phyloP scores from a whole-genome alignment of 805 yeast species.

The Starmerella khaoyaiensis region DNA sequence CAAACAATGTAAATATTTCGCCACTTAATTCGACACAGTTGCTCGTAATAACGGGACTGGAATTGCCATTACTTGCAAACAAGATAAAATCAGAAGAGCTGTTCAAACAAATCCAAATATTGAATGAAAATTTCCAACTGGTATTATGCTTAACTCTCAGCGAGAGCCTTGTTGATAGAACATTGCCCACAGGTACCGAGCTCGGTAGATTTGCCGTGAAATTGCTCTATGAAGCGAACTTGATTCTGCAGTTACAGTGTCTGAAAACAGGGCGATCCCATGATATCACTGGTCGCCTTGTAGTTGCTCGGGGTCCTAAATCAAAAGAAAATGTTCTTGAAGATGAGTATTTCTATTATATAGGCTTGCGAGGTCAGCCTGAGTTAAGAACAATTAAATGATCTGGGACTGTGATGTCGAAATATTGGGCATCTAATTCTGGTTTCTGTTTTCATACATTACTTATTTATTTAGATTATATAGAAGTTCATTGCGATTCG shows the following conservation, averaged over 20 bases:
- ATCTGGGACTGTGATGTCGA: too few species aligned
- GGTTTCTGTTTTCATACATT: too few species aligned
- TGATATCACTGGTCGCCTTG: slow-evolving; percentile 64
- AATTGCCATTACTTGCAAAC: slow-evolving; percentile 10
- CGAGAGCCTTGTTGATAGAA: slow-evolving; percentile 27
- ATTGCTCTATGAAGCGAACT: slow-evolving; percentile 38
- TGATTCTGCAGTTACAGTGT: slow-evolving; percentile 49
- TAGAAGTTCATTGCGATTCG: too few species aligned
- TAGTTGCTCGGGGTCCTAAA: slow-evolving; percentile 44
- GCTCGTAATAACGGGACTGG: slow-evolving; percentile 3
- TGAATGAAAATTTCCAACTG: slow-evolving; percentile 27
- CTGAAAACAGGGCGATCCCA: slow-evolving; percentile 68
- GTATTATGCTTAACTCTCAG: slow-evolving; percentile 32
- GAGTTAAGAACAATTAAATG: too few species aligned
- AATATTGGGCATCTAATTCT: too few species aligned
- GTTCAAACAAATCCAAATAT: slow-evolving; percentile 26
- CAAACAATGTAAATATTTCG: neutral
- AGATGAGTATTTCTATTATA: slow-evolving; percentile 13
- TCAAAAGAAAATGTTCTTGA: slow-evolving; percentile 2
- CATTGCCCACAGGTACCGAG: slow-evolving; percentile 28
- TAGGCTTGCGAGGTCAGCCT: slow-evolving; percentile 6
- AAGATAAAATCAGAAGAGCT: slow-evolving; percentile 27
- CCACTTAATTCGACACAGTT: neutral
- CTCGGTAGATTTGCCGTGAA: slow-evolving; percentile 37
- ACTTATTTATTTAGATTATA: too few species aligned